phyloP scores from a whole-genome alignment of 1,139 yeast species.

The Kurtzmaniella natalensis region DNA sequence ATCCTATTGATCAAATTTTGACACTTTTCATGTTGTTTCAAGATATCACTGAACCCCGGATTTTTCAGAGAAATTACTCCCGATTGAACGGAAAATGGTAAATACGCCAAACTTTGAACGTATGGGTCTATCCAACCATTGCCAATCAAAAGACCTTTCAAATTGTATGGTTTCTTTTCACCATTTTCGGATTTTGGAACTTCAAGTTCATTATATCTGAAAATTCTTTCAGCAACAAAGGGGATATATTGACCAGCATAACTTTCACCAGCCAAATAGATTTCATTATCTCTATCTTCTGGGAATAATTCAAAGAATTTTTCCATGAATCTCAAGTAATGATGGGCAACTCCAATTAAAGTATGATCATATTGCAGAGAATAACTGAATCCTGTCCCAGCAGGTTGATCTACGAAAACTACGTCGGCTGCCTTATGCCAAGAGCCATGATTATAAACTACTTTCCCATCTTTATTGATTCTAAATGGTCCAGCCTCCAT shows the following conservation, averaged over 20 bases:
- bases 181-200: constrained; percentile 5
- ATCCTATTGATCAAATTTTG: constrained; percentile 46
- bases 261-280: constrained; percentile 89
- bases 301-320: constrained; percentile 73
- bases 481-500: constrained; percentile 92
- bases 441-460: constrained; percentile 62
- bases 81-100: constrained; percentile 64
- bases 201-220: constrained; percentile 32
- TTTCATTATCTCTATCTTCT: constrained; percentile 57
- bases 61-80: constrained; percentile 47
- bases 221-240: constrained; percentile 65
- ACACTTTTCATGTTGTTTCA: constrained; percentile 56
- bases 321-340: constrained; percentile 62
- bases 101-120: constrained; percentile 74
- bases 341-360: constrained; percentile 52
- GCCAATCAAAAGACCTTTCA: constrained; percentile 77
- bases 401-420: constrained; percentile 90
- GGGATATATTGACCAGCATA: constrained; percentile 98
- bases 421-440: constrained; percentile 83
- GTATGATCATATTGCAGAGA: constrained; percentile 54
- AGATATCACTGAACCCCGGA: constrained; percentile 34
- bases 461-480: constrained; percentile 41
- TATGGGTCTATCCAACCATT: constrained; percentile 97
- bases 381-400: constrained; percentile 87
- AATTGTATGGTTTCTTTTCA: constrained; percentile 28